These are phyloP conservation scores for Aspergillus sojae DNA, from an alignment of 2,329 filamentous ascomycete genomes.

Conservation along the genomic window DNA sequence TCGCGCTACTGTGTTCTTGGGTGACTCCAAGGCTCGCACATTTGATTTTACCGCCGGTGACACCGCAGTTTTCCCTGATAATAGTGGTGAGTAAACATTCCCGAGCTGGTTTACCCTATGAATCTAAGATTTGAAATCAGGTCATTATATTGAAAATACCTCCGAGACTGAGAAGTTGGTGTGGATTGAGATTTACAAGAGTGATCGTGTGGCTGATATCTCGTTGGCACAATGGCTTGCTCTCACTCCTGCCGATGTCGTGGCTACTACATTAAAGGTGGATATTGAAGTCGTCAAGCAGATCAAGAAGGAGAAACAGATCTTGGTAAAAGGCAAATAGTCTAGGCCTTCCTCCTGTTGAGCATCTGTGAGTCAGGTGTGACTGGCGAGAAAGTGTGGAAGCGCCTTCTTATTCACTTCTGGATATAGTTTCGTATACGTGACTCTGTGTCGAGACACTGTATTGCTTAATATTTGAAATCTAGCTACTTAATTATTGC, in stretches of 20 bases:
- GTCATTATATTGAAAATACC: slow-evolving; percentile 72
- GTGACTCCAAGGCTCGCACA: slow-evolving; percentile 62
- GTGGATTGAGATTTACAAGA: slow-evolving; percentile 72
- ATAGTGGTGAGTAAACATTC: not conserved
- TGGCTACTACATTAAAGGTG: slow-evolving; percentile 13
- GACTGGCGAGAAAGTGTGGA: not conserved
- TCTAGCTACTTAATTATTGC: not conserved
- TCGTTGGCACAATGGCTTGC: slow-evolving; percentile 70
- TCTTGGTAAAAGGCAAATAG: not conserved
- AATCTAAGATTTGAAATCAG: slow-evolving; percentile 36
- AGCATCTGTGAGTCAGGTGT: not conserved
- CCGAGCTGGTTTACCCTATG: not conserved
- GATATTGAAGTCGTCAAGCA: slow-evolving; percentile 14
- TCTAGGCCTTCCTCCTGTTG: not conserved
- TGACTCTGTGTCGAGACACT: not conserved
- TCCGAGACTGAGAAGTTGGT: slow-evolving; percentile 63
- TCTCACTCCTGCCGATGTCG: slow-evolving; percentile 54
- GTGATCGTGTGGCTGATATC: slow-evolving; percentile 67
- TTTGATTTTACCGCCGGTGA: slow-evolving; percentile 71
- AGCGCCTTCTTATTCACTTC: not conserved
- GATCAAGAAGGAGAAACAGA: slow-evolving; percentile 18
- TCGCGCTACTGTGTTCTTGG: slow-evolving; percentile 67
- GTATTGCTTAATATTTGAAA: not conserved
- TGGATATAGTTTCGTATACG: not conserved
- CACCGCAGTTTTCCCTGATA: slow-evolving; percentile 67